Base-by-base conservation (phyloP, 208 protist species). In the Acanthamoeba quina region DNA sequence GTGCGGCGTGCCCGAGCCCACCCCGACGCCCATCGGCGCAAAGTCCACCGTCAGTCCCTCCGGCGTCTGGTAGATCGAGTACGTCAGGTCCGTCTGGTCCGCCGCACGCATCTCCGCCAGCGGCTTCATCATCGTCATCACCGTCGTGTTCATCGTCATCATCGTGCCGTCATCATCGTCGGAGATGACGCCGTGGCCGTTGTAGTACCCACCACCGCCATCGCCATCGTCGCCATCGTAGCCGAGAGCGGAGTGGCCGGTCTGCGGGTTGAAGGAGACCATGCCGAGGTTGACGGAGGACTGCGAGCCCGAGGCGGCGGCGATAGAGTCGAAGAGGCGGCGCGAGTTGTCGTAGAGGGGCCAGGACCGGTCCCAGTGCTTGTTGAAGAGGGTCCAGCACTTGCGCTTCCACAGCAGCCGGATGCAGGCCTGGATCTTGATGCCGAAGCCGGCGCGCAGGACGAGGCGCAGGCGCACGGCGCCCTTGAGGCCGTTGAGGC, bases 361-460 rank as follows among this genome's bases (percentile, higher is more conserved):
- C 76, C 76, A 85, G 31, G 47, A 29, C 1, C 68, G 62, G 13
- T 29, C 34, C 62, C 76, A 56, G 44, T 44, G 9, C 91, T 58
- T 10, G 58, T 91, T 9, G 34, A 49, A 37, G n/a, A 47, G 34
- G 56, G 5, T 90, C 66, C 66, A 74, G 66, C 66, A 74, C 34
- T 74, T 74, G 66, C 29, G 66, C 34, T 74, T 78, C 6, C 21
- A 78, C 10, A 49, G 21, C 2, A 54, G 17, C 49, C 31, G 4
- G 54, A 93, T 80, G 89, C 89, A 93, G 44, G 68, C n/a, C 66
- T 80, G 5, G 26, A 93, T 80, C 21, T 41, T 47, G 49, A 93
- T 54, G 37, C 89, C 89, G 34, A 82, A 93, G 26, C 66, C 31
- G 49, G 15, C 7, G 11, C 3, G 41, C 6, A 93, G 89, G 5